Conservation (phyloP, 805 yeast genomes). For the Schizosaccharomyces lindneri region DNA sequence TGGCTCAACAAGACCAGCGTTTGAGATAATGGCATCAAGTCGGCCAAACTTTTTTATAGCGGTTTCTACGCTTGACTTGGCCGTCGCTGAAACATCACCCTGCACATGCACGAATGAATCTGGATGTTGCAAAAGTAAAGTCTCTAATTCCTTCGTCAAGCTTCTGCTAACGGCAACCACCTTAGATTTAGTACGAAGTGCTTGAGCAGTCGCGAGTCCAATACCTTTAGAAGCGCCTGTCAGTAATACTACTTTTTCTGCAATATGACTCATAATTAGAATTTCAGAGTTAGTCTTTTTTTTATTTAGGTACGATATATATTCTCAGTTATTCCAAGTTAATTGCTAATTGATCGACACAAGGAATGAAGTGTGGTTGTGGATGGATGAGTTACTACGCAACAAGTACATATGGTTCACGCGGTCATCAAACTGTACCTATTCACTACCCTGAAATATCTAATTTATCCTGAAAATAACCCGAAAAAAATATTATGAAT, state of each 20-base stretch:
- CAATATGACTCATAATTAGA: not conserved
- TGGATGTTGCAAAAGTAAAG: slow-evolving; percentile 6
- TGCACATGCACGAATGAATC: slow-evolving; percentile 5
- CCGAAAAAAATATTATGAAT: too few species aligned
- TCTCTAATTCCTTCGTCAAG: not conserved
- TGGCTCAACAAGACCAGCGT: slow-evolving; percentile 63
- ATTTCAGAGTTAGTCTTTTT: too few species aligned
- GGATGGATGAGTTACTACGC: too few species aligned
- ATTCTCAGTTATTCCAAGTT: too few species aligned
- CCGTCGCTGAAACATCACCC: slow-evolving; percentile 8
- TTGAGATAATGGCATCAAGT: slow-evolving; percentile 31
- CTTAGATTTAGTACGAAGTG: slow-evolving; percentile 20
- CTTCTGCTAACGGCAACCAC: slow-evolving; percentile 58
- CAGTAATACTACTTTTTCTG: slow-evolving; percentile 3
- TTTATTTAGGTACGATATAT: too few species aligned
- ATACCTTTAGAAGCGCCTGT: slow-evolving; percentile 22
- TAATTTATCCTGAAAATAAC: too few species aligned
- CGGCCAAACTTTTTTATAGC: slow-evolving; percentile 25
- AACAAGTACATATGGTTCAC: too few species aligned
- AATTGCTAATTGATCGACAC: too few species aligned
- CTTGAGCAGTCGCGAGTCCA: slow-evolving; percentile 48
- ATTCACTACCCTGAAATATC: too few species aligned
- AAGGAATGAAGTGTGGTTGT: too few species aligned
- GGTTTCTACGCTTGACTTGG: slow-evolving; percentile 17
- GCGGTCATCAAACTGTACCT: too few species aligned